Evolutionary conservation across 1,284 basidiomycete species (phyloP), one percentile per base, ranked within the genome.

Genomic region (Boletus mariae): DNA sequence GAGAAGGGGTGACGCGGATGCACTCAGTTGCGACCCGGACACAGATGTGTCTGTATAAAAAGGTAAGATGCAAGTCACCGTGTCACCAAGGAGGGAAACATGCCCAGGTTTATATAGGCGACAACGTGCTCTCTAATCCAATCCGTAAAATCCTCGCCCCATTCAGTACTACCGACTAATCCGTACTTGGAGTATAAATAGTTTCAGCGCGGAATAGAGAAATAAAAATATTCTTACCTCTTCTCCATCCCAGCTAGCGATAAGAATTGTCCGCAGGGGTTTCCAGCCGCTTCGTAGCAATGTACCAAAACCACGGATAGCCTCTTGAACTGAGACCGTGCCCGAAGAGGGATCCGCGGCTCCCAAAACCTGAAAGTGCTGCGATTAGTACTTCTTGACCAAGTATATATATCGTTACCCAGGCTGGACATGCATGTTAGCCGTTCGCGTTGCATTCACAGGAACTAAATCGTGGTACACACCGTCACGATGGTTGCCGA

Each of bases 241-340:
- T 66, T 94, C 92, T 3, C 83, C 92, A 63, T 72, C 90, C 89
- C 89, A 92, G 57, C 83, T 84, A 5, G 87, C 88, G 34, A 92
- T 75, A 13, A 91, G 68, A 64, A 93, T 84, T 12, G 87, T 92
- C 40, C 92, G 76, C 34, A 92, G 68, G 5, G 92, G 92, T 62
- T 80, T 85, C 92, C 92, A 94, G 15, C 90, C 92, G 29, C 75
- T 76, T 57, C 71, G 72, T 35, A 87, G 62, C 0, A 94, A 73
- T 4, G 71, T 71, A 35, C 89, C 90, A 49, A 91, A 79, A 3
- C 87, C 90, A 45, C 82, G 80, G 48, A 92, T 77, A 28, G 87
- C 73, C 64, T 94, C 91, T 59, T 85, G 78, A 53, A 91, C 72
- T 5, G 84, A 78, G 1, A 83, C 89, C 0, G 89, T 89, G n/a